Percentiles rank a stretch among this genome's conserved stretches.
Conservation (phyloP, 306 rosid species). For the Cucurbita argyrosperma region DNA sequence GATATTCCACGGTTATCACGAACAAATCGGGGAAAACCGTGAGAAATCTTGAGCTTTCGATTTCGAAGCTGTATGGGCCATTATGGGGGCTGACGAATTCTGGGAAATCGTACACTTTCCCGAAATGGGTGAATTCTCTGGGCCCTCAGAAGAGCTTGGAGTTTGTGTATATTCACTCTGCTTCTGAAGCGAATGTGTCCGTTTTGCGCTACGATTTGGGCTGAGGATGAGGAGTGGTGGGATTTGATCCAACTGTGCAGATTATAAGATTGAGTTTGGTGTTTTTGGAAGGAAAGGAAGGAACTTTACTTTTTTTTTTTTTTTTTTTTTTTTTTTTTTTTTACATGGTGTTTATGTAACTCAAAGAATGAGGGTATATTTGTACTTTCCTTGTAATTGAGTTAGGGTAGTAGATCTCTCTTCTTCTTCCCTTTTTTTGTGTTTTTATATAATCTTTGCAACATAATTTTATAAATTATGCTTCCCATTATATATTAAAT, state of each 20-base stretch:
- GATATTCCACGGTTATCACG: conserved; percentile 65
- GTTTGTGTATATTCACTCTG: conserved; percentile 82
- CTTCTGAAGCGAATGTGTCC: conserved; percentile 54
- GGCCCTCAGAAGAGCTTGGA: conserved; percentile 66
- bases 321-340: background rate
- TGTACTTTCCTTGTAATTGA: conserved; percentile 13
- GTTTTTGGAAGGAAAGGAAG: background rate
- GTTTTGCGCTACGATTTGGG: conserved; percentile 52
- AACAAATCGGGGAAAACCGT: conserved; percentile 61
- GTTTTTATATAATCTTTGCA: conserved; percentile 33
- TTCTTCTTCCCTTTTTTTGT: conserved; percentile 3
- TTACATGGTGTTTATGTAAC: background rate
- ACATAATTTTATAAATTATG: conserved; percentile 12
- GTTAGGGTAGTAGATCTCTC: conserved; percentile 11
- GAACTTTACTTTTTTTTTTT: background rate
- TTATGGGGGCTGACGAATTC: conserved; percentile 73
- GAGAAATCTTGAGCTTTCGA: conserved; percentile 38
- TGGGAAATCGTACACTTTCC: conserved; percentile 48
- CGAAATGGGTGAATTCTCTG: conserved; percentile 64
- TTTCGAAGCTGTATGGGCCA: conserved; percentile 80
- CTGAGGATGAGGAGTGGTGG: conserved; percentile 13
- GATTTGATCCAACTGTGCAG: conserved; percentile 38
- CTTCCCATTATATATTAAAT: background rate
- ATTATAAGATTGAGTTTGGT: background rate
- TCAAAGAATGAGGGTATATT: background rate